phyloP scores from a whole-genome alignment of 441 rosid genomes.

The Omphalea diandra region DNA sequence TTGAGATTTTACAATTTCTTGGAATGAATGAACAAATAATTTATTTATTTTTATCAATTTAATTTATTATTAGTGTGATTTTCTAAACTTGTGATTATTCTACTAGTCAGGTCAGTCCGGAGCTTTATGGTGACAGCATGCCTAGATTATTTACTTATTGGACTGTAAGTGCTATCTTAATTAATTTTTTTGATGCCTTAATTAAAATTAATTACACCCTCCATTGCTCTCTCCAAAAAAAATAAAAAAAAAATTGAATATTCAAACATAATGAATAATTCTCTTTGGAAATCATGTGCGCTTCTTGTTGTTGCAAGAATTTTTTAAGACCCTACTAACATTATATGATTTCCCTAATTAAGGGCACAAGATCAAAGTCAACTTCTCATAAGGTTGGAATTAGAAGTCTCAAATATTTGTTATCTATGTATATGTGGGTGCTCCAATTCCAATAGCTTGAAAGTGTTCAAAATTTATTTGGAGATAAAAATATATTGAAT shows the following conservation, averaged over 20 bases:
- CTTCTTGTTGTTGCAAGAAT: background rate
- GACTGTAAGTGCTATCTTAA: slow-evolving; percentile 67
- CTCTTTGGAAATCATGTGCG: slow-evolving; percentile 16
- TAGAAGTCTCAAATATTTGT: background rate
- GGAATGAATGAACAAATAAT: background rate
- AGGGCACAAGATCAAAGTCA: slow-evolving; percentile 11
- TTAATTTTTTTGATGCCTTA: background rate
- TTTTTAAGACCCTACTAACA: background rate
- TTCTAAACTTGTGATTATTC: slow-evolving; percentile 57
- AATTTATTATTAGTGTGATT: background rate
- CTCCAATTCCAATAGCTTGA: background rate
- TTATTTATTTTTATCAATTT: too few species aligned
- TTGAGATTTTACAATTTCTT: background rate
- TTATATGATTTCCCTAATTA: background rate
- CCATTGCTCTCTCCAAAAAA: too few species aligned
- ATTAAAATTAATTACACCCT: background rate
- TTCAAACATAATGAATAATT: background rate
- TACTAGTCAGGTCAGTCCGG: slow-evolving; percentile 98
- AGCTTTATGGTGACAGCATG: slow-evolving; percentile 97
- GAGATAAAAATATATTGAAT: too few species aligned
- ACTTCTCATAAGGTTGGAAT: background rate
- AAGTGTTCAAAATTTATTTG: too few species aligned
- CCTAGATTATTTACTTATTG: slow-evolving; percentile 97
- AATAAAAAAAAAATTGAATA: too few species aligned
- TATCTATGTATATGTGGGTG: background rate